Percentiles rank a stretch among this genome's conserved stretches.
Evolutionary conservation across 306 rosid genomes (phyloP).

Genomic region (Fragaria nilgerrensis): DNA sequence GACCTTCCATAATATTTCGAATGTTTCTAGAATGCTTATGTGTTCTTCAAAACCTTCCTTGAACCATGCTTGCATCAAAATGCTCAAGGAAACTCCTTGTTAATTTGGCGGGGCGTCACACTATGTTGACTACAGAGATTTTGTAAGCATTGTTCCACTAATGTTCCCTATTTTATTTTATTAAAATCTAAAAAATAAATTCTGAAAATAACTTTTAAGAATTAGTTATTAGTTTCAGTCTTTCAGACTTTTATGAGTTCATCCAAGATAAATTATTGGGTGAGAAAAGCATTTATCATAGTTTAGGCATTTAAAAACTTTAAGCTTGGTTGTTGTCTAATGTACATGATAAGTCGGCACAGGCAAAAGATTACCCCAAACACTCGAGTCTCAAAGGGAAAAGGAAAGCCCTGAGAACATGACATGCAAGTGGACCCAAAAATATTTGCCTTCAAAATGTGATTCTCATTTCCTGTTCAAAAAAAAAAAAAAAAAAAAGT

Average conservation of each 20-base stretch:
- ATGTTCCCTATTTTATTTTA: too few species aligned
- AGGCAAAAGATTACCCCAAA: background rate
- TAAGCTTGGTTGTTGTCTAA: background rate
- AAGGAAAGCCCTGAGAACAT: background rate
- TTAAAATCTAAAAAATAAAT: too few species aligned
- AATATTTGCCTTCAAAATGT: background rate
- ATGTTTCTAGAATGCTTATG: too few species aligned
- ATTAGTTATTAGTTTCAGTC: too few species aligned
- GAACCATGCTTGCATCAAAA: too few species aligned
- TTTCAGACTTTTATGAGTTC: too few species aligned
- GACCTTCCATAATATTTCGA: too few species aligned
- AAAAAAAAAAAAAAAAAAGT: background rate
- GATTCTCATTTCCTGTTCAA: background rate
- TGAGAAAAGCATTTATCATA: background rate
- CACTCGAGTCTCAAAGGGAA: background rate
- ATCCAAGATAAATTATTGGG: background rate
- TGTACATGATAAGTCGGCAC: background rate
- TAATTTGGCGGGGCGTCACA: too few species aligned
- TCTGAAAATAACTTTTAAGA: background rate
- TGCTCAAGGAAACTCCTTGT: too few species aligned
- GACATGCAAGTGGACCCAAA: background rate
- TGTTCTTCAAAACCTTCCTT: too few species aligned
- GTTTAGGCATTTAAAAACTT: background rate
- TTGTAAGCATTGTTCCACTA: too few species aligned
- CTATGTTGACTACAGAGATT: too few species aligned